Evolutionary conservation across 2,329 filamentous ascomycete species (phyloP).

Genomic region (Diaporthe australafricana): DNA sequence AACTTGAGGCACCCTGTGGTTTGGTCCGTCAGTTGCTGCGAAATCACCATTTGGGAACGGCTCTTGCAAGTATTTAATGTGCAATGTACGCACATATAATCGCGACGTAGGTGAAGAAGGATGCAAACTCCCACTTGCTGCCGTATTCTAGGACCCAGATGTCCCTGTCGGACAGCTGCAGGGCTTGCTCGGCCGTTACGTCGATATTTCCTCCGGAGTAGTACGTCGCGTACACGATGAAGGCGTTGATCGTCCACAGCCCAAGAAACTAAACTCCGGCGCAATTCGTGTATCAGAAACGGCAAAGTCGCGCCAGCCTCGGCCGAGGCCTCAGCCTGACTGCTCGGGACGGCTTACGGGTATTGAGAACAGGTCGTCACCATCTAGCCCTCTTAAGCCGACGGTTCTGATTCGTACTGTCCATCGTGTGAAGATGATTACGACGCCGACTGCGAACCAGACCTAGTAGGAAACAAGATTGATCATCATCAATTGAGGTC

Average conservation of each 20-base stretch:
- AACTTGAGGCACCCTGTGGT: slow-evolving; percentile 43
- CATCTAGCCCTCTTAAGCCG: slow-evolving; percentile 22
- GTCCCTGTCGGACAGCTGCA: slow-evolving; percentile 39
- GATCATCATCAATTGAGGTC: background rate
- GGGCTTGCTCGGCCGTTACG: slow-evolving; percentile 37
- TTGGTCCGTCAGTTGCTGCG: background rate
- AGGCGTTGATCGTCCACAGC: slow-evolving; percentile 41
- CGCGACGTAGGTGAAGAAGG: slow-evolving; percentile 43
- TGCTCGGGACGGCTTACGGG: slow-evolving; percentile 10
- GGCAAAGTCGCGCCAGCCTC: too few species aligned
- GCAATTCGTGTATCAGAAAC: background rate
- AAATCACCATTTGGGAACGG: too few species aligned
- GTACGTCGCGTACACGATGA: slow-evolving; percentile 42
- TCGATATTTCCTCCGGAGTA: slow-evolving; percentile 42
- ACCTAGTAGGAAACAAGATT: background rate
- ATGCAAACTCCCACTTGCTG: slow-evolving; percentile 42
- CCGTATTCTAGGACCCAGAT: slow-evolving; percentile 40
- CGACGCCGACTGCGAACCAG: slow-evolving; percentile 31
- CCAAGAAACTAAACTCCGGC: slow-evolving; percentile 38
- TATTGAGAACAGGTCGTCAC: slow-evolving; percentile 34
- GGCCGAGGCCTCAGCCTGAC: background rate
- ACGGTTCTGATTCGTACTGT: slow-evolving; percentile 33
- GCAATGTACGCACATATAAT: slow-evolving; percentile 41
- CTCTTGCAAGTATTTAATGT: rapidly evolving
- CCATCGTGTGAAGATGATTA: slow-evolving; percentile 27